Percentiles rank a stretch among this genome's conserved stretches.
Conservation (phyloP, 768 basidiomycete genomes). For the Harrya chromipes region DNA sequence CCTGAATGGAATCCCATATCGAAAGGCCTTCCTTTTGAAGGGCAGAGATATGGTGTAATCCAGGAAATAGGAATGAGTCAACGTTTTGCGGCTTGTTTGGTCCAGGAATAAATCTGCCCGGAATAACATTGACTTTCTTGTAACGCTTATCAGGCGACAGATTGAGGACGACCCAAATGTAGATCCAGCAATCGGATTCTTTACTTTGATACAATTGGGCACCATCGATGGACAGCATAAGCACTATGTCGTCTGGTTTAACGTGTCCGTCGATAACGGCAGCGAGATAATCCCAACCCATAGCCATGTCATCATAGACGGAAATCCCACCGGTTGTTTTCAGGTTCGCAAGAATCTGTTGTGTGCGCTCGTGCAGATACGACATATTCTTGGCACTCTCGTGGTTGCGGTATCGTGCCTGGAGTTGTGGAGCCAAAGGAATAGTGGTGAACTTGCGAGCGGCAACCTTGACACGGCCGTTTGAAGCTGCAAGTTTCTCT, state of each 20-base stretch:
- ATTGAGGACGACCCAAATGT: conserved; percentile 35
- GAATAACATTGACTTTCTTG: not conserved
- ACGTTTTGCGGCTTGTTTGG: not conserved
- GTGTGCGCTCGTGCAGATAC: too few relatives aligned
- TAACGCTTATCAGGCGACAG: conserved; percentile 6
- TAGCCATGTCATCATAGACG: not conserved
- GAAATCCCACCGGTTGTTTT: too few relatives aligned
- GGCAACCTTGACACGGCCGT: too few relatives aligned
- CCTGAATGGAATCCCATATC: not conserved
- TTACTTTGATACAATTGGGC: conserved; percentile 34
- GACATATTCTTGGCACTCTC: too few relatives aligned
- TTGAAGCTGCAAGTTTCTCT: too few relatives aligned
- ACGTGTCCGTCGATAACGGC: conserved; percentile 4
- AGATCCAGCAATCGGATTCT: conserved; percentile 25
- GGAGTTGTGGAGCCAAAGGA: too few relatives aligned
- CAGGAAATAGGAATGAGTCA: conserved; percentile 2
- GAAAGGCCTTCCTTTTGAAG: not conserved
- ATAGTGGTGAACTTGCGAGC: too few relatives aligned
- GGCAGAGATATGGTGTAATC: not conserved
- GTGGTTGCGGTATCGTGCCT: too few relatives aligned
- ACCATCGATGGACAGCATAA: conserved; percentile 40
- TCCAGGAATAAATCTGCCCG: conserved; percentile 2
- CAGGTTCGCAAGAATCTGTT: too few relatives aligned
- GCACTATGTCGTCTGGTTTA: conserved; percentile 23
- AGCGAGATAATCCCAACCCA: conserved; percentile 13